A percentile compares a stretch with the other conserved stretches of the same genome.
These are phyloP conservation scores for Schizophyllum amplum DNA, from an alignment of 1,284 basidiomycete genomes.

Conservation along the genomic window DNA sequence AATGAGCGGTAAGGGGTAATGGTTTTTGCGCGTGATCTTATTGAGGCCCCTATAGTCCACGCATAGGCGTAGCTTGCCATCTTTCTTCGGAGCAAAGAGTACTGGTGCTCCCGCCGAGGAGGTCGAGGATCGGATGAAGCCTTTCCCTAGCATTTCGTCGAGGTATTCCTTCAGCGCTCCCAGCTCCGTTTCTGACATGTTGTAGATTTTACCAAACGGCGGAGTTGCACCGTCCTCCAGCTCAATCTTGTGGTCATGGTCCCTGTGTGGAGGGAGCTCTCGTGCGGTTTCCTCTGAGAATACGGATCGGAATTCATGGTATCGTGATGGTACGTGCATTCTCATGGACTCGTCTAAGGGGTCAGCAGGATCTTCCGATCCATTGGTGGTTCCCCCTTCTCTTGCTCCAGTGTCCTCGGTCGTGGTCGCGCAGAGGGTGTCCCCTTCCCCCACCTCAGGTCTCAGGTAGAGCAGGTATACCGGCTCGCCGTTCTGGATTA, in stretches of 20 bases:
- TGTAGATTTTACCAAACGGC: slow-evolving; percentile 17
- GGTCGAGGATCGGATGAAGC: slow-evolving; percentile 20
- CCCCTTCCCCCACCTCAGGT: too few relatives aligned
- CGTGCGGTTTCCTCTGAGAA: too few relatives aligned
- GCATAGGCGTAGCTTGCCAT: slow-evolving; percentile 22
- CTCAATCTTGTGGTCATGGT: background rate
- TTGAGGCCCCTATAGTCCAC: slow-evolving; percentile 32
- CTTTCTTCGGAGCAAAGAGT: slow-evolving; percentile 38
- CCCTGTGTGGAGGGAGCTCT: background rate
- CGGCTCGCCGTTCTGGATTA: too few relatives aligned
- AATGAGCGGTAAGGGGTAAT: slow-evolving; percentile 28
- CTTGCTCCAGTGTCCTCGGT: too few relatives aligned
- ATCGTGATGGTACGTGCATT: too few relatives aligned
- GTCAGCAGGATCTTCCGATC: too few relatives aligned
- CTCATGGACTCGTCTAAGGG: too few relatives aligned
- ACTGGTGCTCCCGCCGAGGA: slow-evolving; percentile 25
- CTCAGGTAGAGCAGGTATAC: too few relatives aligned
- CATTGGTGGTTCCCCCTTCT: too few relatives aligned
- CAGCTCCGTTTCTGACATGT: slow-evolving; percentile 16
- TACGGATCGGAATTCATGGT: too few relatives aligned
- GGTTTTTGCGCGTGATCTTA: slow-evolving; percentile 26
- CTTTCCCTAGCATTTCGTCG: slow-evolving; percentile 22
- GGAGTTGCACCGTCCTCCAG: background rate
- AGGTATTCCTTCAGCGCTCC: slow-evolving; percentile 17
- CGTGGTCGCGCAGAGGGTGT: too few relatives aligned